Conservation (phyloP, 768 basidiomycete species). For the Tulasnella sp. region DNA sequence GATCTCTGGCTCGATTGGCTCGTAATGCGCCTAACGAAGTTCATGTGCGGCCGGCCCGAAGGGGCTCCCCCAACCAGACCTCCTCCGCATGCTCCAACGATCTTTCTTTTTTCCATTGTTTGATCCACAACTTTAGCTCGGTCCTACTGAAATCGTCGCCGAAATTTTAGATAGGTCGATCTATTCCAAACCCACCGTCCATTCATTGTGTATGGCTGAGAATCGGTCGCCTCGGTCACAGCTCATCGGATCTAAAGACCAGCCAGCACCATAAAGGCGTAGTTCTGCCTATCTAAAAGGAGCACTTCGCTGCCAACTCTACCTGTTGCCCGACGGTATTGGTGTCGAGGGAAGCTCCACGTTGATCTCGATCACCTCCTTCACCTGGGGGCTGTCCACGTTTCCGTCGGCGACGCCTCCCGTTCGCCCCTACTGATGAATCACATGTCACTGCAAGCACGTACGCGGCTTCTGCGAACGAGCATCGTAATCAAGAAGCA, state of each 20-base stretch:
- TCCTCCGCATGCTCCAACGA: not conserved
- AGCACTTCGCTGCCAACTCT: not conserved
- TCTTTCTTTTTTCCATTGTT: not conserved
- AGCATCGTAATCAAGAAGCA: slow-evolving; percentile 10
- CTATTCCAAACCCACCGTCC: not conserved
- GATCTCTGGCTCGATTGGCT: slow-evolving; percentile 1
- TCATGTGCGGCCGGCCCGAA: not conserved
- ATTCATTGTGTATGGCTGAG: not conserved
- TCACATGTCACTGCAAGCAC: not conserved
- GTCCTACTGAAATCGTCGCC: not conserved
- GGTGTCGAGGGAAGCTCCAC: not conserved
- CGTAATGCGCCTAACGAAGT: not conserved
- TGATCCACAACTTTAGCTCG: not conserved
- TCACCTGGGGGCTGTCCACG: not conserved
- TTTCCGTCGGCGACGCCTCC: not conserved
- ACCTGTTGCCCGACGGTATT: not conserved
- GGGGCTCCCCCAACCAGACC: not conserved
- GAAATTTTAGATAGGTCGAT: not conserved
- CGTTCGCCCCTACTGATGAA: not conserved
- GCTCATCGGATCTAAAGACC: not conserved
- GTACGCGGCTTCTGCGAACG: not conserved
- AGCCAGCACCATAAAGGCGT: not conserved
- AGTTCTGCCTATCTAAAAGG: not conserved
- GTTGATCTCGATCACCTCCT: slow-evolving; percentile 5
- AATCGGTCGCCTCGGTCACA: not conserved